A percentile compares a stretch with the other conserved stretches of the same genome.
Evolutionary conservation across 768 basidiomycete species (phyloP).

Genomic region (Boletus insuetus): DNA sequence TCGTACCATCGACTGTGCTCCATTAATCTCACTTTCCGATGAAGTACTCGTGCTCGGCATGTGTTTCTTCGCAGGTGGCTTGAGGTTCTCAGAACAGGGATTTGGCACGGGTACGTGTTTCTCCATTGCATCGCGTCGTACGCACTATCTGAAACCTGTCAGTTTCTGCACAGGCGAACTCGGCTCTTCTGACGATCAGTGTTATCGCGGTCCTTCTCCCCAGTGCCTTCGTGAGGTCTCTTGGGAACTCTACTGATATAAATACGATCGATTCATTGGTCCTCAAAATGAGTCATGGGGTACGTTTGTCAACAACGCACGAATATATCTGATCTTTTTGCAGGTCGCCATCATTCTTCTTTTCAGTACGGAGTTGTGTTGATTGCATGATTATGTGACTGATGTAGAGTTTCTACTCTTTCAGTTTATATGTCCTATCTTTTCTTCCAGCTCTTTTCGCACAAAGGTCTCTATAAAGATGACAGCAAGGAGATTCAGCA

Average conservation of each 20-base stretch:
- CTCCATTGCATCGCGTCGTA: neutral
- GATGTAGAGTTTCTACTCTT: neutral
- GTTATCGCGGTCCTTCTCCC: slow-evolving; percentile 79
- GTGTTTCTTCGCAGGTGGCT: slow-evolving; percentile 81
- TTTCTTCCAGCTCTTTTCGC: slow-evolving; percentile 78
- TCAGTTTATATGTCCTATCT: slow-evolving; percentile 74
- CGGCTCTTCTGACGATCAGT: slow-evolving; percentile 70
- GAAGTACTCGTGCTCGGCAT: slow-evolving; percentile 81
- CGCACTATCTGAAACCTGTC: neutral
- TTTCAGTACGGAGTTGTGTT: slow-evolving; percentile 50
- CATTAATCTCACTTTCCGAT: neutral
- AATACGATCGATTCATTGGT: slow-evolving; percentile 43
- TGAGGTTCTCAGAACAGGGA: slow-evolving; percentile 74
- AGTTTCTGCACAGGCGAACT: slow-evolving; percentile 74
- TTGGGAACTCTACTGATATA: slow-evolving; percentile 28
- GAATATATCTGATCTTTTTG: slow-evolving; percentile 1
- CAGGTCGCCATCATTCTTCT: slow-evolving; percentile 76
- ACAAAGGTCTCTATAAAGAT: slow-evolving; percentile 65
- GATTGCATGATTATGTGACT: neutral
- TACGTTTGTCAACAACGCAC: slow-evolving; percentile 31
- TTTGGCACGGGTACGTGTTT: slow-evolving; percentile 61
- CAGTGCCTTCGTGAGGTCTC: slow-evolving; percentile 69
- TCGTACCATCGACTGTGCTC: neutral
- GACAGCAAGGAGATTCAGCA: slow-evolving; percentile 34
- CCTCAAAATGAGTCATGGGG: slow-evolving; percentile 74